These are phyloP conservation scores for Drosera spatulata DNA, from an alignment of 179 eudicot species.

Conservation along the genomic window DNA sequence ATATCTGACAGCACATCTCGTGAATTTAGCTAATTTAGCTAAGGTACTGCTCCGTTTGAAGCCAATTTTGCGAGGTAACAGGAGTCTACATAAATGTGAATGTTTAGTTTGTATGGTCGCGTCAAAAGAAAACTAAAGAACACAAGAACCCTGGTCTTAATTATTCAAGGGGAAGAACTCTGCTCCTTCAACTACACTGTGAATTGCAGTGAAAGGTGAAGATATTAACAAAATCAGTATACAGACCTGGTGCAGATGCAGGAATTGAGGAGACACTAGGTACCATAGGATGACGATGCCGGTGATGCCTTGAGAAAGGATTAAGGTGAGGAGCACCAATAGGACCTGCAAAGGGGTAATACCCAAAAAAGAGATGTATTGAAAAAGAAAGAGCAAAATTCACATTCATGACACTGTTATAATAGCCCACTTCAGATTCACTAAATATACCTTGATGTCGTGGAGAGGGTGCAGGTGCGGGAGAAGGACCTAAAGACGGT, in stretches of 20 bases:
- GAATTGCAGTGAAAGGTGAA: no score
- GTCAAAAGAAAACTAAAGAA: background rate
- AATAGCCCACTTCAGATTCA: background rate
- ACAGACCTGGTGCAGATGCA: slow-evolving; percentile 20
- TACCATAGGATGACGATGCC: background rate
- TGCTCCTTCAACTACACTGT: background rate
- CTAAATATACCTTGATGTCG: slow-evolving; percentile 34
- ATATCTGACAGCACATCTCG: no score
- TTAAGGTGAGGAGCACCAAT: slow-evolving; percentile 1
- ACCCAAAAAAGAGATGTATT: slow-evolving; percentile 6
- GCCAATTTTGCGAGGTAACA: background rate
- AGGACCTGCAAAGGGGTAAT: slow-evolving; percentile 26
- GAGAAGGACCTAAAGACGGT: slow-evolving; percentile 28
- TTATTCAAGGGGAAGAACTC: background rate
- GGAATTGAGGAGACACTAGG: background rate
- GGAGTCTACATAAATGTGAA: background rate
- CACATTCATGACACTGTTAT: background rate
- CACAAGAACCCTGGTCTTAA: background rate
- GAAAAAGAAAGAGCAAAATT: background rate
- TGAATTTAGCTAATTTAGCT: no score
- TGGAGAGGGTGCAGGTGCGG: slow-evolving; percentile 48
- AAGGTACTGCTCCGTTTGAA: no score
- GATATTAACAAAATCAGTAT: background rate
- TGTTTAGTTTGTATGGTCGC: background rate
- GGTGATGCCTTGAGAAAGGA: background rate